A percentile compares a stretch with the other conserved stretches of the same genome.
These are phyloP conservation scores for Cyclocybe cylindracea DNA, from an alignment of 768 basidiomycete species.

Conservation along the genomic window DNA sequence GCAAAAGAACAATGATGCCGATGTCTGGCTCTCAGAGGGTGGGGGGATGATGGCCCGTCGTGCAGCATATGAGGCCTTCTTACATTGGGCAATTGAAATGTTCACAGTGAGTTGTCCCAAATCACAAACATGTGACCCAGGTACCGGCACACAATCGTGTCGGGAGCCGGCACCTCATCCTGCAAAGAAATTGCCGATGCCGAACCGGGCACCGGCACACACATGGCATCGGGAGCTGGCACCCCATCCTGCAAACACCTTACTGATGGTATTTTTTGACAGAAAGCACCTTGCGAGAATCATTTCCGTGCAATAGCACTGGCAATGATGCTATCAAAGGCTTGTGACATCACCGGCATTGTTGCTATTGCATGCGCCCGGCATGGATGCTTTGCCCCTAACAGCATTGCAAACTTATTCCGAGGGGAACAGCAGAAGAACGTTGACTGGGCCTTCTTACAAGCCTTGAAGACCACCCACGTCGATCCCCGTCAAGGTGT, in stretches of 20 bases:
- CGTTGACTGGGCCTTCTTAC: slow-evolving; percentile 11
- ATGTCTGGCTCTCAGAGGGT: slow-evolving; percentile 13
- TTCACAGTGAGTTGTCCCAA: too few relatives aligned
- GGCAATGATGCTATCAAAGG: background rate
- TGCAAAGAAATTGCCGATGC: too few relatives aligned
- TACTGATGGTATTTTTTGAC: too few relatives aligned
- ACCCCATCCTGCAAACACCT: too few relatives aligned
- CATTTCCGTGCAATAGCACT: slow-evolving; percentile 1
- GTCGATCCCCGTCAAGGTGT: slow-evolving; percentile 1
- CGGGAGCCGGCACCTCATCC: too few relatives aligned
- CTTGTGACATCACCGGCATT: slow-evolving; percentile 11
- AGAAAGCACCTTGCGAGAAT: slow-evolving; percentile 3
- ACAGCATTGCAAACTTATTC: slow-evolving; percentile 4
- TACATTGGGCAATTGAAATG: too few relatives aligned
- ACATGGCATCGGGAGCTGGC: too few relatives aligned
- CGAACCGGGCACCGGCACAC: too few relatives aligned
- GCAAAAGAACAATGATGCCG: background rate
- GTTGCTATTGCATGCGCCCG: slow-evolving; percentile 12
- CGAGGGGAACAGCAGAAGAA: too few relatives aligned
- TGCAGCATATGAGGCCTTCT: too few relatives aligned
- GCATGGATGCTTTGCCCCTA: slow-evolving; percentile 12
- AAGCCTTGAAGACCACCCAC: slow-evolving; percentile 9
- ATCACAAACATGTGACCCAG: too few relatives aligned
- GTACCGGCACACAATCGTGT: too few relatives aligned
- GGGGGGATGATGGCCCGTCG: background rate